Evolutionary conservation across 345 rosid species (phyloP).

Genomic region (Cardamine resedifolia): DNA sequence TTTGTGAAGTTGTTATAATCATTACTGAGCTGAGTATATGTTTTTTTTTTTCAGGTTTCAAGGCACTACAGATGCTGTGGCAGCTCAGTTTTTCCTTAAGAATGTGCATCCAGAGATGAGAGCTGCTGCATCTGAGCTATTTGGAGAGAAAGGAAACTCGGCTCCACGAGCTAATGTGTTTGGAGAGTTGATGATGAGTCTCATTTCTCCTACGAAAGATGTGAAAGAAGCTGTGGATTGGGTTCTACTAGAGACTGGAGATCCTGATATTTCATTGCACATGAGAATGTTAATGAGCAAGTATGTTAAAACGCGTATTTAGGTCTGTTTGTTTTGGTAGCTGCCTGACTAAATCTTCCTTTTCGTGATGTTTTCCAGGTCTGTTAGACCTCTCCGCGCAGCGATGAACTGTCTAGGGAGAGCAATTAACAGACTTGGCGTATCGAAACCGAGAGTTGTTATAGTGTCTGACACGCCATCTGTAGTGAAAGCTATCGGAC

Average conservation of each 20-base stretch:
- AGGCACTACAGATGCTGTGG: conserved; percentile 93
- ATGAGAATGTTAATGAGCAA: conserved; percentile 90
- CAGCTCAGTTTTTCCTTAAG: conserved; percentile 90
- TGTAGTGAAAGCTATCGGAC: conserved; percentile 49
- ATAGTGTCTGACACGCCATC: conserved; percentile 88
- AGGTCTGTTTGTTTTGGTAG: background rate
- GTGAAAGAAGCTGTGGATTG: conserved; percentile 74
- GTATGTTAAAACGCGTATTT: conserved; percentile 35
- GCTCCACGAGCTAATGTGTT: conserved; percentile 71
- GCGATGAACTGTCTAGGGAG: conserved; percentile 66
- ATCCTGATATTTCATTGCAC: conserved; percentile 89
- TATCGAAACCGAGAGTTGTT: conserved; percentile 65
- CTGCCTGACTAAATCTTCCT: background rate
- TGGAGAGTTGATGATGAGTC: conserved; percentile 86
- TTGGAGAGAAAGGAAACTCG: conserved; percentile 63
- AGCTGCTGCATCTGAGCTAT: conserved; percentile 61
- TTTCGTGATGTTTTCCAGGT: conserved; percentile 47
- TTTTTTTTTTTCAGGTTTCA: conserved; percentile 69
- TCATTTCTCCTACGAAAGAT: conserved; percentile 78
- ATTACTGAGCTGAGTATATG: conserved; percentile 4
- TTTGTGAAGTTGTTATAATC: conserved; percentile 10
- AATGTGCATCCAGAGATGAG: conserved; percentile 83
- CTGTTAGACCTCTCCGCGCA: conserved; percentile 74
- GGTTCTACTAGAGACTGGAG: conserved; percentile 60
- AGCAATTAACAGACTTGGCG: conserved; percentile 45